Evolutionary conservation across 305 asterid species (phyloP).

Genomic region (Fraxinus albicans): DNA sequence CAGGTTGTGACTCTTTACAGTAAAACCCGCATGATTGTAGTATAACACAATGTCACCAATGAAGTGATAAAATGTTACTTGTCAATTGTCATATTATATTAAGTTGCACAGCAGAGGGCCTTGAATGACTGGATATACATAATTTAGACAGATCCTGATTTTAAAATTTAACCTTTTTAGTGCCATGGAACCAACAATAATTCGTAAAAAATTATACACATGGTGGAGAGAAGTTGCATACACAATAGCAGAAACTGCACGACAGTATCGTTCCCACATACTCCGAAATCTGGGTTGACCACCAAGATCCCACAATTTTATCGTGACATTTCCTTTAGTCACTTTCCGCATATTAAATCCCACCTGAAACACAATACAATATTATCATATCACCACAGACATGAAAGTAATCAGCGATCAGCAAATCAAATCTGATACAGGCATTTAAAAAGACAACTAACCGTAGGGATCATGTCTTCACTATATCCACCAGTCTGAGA

Average conservation of each 20-base stretch:
- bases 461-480: slow-evolving; percentile 99
- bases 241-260: slow-evolving; percentile 99
- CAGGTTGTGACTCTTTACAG: background rate
- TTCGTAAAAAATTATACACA: background rate
- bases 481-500: slow-evolving; percentile 95
- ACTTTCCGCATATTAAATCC: slow-evolving; percentile 97
- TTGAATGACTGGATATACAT: background rate
- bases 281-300: slow-evolving; percentile 98
- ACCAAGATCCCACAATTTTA: slow-evolving; percentile 99
- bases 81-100: background rate
- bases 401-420: slow-evolving; percentile 3
- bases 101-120: background rate
- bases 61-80: background rate
- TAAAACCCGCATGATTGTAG: background rate
- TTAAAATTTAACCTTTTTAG: background rate
- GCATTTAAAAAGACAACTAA: slow-evolving; percentile 37
- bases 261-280: slow-evolving; percentile 99
- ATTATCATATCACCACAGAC: background rate
- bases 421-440: background rate
- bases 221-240: slow-evolving; percentile 36
- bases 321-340: slow-evolving; percentile 96
- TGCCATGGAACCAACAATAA: background rate
- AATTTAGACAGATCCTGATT: background rate
- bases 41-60: background rate
- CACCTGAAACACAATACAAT: slow-evolving; percentile 46